Evolutionary conservation across 257 asterid genomes (phyloP).

Genomic region (Nicotiana benthamiana): DNA sequence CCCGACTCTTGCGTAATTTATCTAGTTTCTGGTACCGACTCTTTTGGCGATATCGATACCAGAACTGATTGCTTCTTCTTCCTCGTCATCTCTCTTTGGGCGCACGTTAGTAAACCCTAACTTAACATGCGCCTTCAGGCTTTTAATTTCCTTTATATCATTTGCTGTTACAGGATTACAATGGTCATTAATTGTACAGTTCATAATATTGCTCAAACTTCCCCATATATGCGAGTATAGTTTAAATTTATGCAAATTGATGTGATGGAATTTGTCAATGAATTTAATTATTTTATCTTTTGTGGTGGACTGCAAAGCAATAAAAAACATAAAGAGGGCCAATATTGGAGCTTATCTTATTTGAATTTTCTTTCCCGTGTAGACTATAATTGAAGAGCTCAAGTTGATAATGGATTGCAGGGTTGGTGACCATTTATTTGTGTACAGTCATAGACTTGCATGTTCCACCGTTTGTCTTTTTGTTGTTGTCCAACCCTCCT

Average conservation of each 20-base stretch:
- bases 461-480: conserved; percentile 37
- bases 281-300: neutral
- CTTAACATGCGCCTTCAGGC: neutral
- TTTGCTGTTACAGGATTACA: too few species aligned
- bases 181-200: too few species aligned
- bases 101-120: too few species aligned
- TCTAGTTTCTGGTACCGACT: too few species aligned
- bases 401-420: conserved; percentile 11
- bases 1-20: too few species aligned
- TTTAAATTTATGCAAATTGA: neutral
- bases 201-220: neutral
- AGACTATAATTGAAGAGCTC: conserved; percentile 6
- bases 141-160: too few species aligned
- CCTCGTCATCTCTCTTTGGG: too few species aligned
- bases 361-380: neutral
- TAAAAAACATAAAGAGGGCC: conserved; percentile 6
- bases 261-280: neutral
- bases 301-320: neutral
- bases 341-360: neutral
- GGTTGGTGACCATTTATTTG: neutral
- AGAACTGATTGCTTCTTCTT: too few species aligned
- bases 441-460: conserved; percentile 10
- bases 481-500: conserved; percentile 21
- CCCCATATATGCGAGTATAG: neutral
- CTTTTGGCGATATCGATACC: too few species aligned